Evolutionary conservation across 768 basidiomycete genomes (phyloP).

Genomic region (Daedalea quercina): DNA sequence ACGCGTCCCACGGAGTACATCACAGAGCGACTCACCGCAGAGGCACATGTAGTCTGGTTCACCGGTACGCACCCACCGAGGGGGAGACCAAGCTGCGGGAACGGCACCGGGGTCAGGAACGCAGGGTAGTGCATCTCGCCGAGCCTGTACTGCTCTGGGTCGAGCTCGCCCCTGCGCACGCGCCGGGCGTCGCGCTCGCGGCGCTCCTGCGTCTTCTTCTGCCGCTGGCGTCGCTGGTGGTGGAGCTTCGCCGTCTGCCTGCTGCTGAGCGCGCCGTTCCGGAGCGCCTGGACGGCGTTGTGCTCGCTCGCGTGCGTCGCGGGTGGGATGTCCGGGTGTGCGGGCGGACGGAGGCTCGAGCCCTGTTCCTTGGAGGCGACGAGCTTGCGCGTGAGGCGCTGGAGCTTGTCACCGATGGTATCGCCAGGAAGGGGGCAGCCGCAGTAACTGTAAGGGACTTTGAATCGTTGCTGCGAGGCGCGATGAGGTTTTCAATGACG

Average conservation of each 20-base stretch:
- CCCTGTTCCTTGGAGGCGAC: constrained; percentile 9
- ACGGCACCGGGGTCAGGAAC: constrained; percentile 37
- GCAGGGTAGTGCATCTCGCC: constrained; percentile 22
- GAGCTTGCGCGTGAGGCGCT: constrained; percentile 22
- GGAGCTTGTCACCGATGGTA: constrained; percentile 36
- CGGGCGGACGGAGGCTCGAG: constrained; percentile 27
- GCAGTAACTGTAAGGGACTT: constrained; percentile 48
- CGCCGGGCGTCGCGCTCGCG: constrained; percentile 21
- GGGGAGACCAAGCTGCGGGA: too few relatives aligned
- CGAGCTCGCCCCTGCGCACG: constrained; percentile 16
- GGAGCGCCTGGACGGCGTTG: constrained; percentile 32
- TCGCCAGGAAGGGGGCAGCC: constrained; percentile 49
- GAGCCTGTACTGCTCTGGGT: constrained; percentile 7
- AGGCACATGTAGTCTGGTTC: neutral
- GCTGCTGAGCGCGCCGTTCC: constrained; percentile 11
- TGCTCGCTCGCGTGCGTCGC: constrained; percentile 55
- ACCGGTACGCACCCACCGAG: neutral
- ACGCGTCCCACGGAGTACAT: too few relatives aligned
- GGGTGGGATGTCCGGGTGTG: constrained; percentile 31
- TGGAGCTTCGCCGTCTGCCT: constrained; percentile 7
- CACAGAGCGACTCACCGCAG: neutral
- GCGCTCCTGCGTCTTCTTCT: constrained; percentile 22
- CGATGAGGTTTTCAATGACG: neutral
- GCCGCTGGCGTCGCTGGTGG: constrained; percentile 16
- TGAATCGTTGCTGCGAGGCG: constrained; percentile 36